phyloP scores from a whole-genome alignment of 1,284 basidiomycete genomes.

The Ceratobasidium sp. region DNA sequence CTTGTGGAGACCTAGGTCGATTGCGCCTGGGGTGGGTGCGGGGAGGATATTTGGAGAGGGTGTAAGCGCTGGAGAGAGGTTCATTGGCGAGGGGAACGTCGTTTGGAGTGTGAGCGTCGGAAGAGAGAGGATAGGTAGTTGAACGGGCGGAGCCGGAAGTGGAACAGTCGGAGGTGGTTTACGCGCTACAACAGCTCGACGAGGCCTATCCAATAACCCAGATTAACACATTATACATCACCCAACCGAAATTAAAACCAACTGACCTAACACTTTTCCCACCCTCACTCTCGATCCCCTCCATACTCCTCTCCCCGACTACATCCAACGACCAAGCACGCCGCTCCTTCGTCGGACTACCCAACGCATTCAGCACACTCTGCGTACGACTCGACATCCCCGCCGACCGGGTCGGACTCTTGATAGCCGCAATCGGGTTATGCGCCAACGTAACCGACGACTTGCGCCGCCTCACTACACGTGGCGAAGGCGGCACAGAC shows the following conservation, averaged over 20 bases:
- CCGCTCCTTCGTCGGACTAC: conserved; percentile 16
- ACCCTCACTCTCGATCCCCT: not conserved
- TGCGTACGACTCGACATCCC: conserved; percentile 29
- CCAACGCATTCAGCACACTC: conserved; percentile 10
- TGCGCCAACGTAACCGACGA: conserved; percentile 33
- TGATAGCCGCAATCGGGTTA: conserved; percentile 40
- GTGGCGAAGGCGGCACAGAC: conserved; percentile 27
- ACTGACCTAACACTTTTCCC: not conserved
- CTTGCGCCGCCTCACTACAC: conserved; percentile 23
- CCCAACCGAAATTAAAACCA: not conserved
- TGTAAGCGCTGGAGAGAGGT: conserved; percentile 28
- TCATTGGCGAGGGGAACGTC: conserved; percentile 16
- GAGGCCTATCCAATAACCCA: not conserved
- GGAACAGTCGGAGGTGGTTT: conserved; percentile 40
- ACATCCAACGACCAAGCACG: conserved; percentile 23
- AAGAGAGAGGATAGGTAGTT: not conserved
- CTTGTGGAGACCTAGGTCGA: conserved; percentile 26
- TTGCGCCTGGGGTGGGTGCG: conserved; percentile 17
- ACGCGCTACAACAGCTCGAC: not conserved
- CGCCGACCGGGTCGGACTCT: conserved; percentile 40
- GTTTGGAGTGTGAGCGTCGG: conserved; percentile 26
- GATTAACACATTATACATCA: not conserved
- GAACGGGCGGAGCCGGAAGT: not conserved
- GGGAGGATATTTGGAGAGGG: conserved; percentile 35
- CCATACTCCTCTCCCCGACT: conserved; percentile 14